Conservation (phyloP, 805 yeast genomes). For the Candida easanensis region DNA sequence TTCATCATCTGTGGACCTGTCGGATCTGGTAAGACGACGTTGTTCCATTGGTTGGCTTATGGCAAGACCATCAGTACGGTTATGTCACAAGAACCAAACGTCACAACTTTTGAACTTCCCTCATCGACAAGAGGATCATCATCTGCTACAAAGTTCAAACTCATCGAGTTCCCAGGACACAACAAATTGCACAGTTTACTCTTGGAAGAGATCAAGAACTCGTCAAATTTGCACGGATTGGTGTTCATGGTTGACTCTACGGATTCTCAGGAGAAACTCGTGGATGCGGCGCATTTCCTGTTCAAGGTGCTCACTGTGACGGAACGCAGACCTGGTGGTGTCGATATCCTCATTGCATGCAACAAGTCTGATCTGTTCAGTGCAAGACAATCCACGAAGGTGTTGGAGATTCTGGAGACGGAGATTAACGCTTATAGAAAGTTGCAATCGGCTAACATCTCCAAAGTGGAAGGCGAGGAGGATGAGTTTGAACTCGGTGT, state of each 20-base stretch:
- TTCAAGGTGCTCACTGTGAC: constrained; percentile 58
- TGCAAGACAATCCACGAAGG: constrained; percentile 64
- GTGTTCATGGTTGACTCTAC: constrained; percentile 79
- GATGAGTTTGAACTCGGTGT: constrained; percentile 43
- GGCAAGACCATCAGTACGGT: constrained; percentile 38
- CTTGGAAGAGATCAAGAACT: constrained; percentile 42
- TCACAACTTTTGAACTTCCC: constrained; percentile 39
- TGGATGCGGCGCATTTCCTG: constrained; percentile 56
- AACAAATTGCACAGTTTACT: constrained; percentile 62
- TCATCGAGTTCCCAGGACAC: constrained; percentile 91
- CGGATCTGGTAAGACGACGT: constrained; percentile 62
- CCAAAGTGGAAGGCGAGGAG: constrained; percentile 34
- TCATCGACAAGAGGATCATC: constrained; percentile 26
- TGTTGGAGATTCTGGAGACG: constrained; percentile 55
- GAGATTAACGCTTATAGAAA: constrained; percentile 59
- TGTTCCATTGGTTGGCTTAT: constrained; percentile 38
- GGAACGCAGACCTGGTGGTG: constrained; percentile 64
- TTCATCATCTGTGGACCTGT: constrained; percentile 64
- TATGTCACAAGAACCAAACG: constrained; percentile 49
- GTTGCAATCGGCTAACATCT: constrained; percentile 40
- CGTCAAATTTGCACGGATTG: constrained; percentile 57
- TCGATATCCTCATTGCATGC: constrained; percentile 74
- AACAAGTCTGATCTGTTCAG: constrained; percentile 87
- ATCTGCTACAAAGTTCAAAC: constrained; percentile 36
- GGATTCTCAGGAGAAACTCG: constrained; percentile 43